Evolutionary conservation across 805 yeast genomes (phyloP).

Genomic region (Yamadazyma takamatsuzukensis): DNA sequence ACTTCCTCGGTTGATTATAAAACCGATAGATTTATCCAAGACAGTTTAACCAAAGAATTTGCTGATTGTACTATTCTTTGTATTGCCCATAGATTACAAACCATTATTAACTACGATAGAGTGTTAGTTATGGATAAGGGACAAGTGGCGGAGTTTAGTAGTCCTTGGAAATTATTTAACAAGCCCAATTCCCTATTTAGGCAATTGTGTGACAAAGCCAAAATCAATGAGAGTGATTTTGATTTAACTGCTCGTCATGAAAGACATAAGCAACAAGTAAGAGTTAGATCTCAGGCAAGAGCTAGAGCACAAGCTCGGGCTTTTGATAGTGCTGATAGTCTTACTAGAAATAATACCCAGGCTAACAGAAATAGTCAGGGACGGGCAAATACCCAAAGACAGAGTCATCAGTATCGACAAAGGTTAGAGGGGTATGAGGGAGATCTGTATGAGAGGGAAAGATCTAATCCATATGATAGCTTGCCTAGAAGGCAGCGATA

Average conservation of each 20-base stretch:
- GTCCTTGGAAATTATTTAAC: constrained; percentile 59
- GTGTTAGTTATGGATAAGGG: constrained; percentile 83
- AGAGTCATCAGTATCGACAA: too few species aligned
- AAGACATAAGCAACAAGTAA: too few species aligned
- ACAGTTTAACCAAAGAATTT: constrained; percentile 66
- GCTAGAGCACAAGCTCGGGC: too few species aligned
- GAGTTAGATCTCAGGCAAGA: too few species aligned
- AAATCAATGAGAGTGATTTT: constrained; percentile 44
- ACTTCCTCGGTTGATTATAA: constrained; percentile 79
- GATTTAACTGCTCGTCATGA: neutral
- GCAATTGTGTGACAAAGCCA: constrained; percentile 61
- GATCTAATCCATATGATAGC: neutral
- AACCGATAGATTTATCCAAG: constrained; percentile 76
- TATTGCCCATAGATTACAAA: constrained; percentile 81
- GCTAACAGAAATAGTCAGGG: too few species aligned
- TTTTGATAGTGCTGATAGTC: too few species aligned
- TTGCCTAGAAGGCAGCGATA: too few species aligned
- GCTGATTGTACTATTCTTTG: constrained; percentile 70
- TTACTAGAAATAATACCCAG: too few species aligned
- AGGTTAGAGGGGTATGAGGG: too few species aligned
- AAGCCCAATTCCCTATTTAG: constrained; percentile 52
- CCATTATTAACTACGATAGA: constrained; percentile 70
- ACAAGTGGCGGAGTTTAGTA: constrained; percentile 67
- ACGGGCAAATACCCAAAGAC: too few species aligned
- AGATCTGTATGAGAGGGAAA: too few species aligned